Conservation (phyloP, 2,329 filamentous ascomycete genomes). For the Talaromyces verruculosus region DNA sequence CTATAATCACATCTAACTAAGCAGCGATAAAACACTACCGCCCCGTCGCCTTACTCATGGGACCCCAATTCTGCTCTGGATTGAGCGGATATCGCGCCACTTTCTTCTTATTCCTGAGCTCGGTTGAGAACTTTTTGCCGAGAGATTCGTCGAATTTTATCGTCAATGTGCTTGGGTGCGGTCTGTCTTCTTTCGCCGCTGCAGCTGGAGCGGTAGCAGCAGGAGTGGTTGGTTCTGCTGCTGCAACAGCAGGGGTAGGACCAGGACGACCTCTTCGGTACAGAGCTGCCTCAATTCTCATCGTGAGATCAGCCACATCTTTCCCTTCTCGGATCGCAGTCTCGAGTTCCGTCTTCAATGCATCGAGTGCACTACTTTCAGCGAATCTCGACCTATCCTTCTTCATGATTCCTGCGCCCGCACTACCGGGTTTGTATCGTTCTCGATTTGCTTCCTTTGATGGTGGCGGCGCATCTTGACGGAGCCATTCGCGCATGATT, state of each 20-base stretch:
- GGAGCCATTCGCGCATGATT: slow-evolving; percentile 86
- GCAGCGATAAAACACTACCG: not conserved
- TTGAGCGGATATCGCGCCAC: slow-evolving; percentile 87
- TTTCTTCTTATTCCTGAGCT: slow-evolving; percentile 57
- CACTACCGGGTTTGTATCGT: slow-evolving; percentile 52
- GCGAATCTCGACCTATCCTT: slow-evolving; percentile 31
- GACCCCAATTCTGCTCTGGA: slow-evolving; percentile 90
- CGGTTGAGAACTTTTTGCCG: slow-evolving; percentile 60
- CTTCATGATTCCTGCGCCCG: slow-evolving; percentile 69
- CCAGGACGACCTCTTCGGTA: slow-evolving; percentile 36
- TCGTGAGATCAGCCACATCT: slow-evolving; percentile 41
- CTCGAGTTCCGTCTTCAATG: slow-evolving; percentile 40
- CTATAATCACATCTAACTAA: not conserved
- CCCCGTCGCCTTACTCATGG: slow-evolving; percentile 57
- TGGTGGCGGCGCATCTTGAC: slow-evolving; percentile 56
- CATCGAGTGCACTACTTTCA: slow-evolving; percentile 33
- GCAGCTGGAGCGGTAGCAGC: slow-evolving; percentile 23
- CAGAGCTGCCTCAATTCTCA: slow-evolving; percentile 46
- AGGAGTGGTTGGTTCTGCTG: not conserved
- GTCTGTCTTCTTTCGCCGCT: slow-evolving; percentile 23
- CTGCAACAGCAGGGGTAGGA: not conserved
- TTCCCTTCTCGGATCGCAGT: slow-evolving; percentile 35
- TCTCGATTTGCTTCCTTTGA: not conserved
- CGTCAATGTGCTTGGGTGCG: slow-evolving; percentile 49
- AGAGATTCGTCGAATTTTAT: slow-evolving; percentile 79